Evolutionary conservation across 306 rosid genomes (phyloP), one percentile per base, ranked within the genome.

Genomic region (Lathyrus tuberosus): DNA sequence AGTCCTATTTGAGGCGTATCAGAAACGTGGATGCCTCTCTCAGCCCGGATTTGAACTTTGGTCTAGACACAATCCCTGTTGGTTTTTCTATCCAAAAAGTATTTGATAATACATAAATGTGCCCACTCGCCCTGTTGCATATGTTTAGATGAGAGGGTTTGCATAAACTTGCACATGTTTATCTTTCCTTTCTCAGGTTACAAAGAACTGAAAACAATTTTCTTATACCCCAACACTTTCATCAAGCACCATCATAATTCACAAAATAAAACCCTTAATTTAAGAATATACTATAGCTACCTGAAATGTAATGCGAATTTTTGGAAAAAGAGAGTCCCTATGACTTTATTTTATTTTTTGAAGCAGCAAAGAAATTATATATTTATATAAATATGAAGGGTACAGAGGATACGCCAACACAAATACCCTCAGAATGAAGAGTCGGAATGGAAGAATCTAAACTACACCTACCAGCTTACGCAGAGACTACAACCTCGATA

Each of bases 61-160:
- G 51, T n/a, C 17, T 44, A 44, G 7, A 44, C 18, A 18, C 51
- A 14, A 44, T 16, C 51, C 5, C 16, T 8, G 17, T 44, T 44
- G 18, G 51, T 44, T 13, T 15, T 44, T 44, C 18, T 46, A n/a
- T n/a, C 5, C 52, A 31, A n/a, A 57, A 30, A 61, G 16, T 4
- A 61, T 61, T 35, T 18, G 46, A 35, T 16, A 37, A 60, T 15
- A 38, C 22, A 42, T 38, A 62, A 41, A 40, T 62, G 67, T 40
- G 51, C 8, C 16, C 12, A 40, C 17, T 62, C 40, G 35, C 67
- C 40, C 28, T 37, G 31, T 40, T 18, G 48, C 3, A 62, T 15
- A 40, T 38, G 16, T 61, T 31, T 8, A 33, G 44, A 60, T 60
- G 65, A 35, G 8, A 8, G n/a, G 24, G 65, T 33, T 60, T 16